These are phyloP conservation scores for Phytophthora cactorum DNA, from an alignment of 352 stramenopile genomes.

Conservation along the genomic window DNA sequence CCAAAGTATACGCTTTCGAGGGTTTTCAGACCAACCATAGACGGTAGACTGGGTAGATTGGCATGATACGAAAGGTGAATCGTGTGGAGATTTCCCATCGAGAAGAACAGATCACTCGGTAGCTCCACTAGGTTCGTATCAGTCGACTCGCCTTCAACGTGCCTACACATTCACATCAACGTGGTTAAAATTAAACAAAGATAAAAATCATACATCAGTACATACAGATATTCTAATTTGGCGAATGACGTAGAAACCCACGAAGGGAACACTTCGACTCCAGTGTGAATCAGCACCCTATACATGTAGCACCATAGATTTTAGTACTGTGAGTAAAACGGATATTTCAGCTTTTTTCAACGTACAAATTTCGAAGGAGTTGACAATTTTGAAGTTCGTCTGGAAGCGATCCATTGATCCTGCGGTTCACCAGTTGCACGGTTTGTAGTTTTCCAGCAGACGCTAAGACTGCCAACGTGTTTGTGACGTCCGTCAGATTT, in stretches of 20 bases:
- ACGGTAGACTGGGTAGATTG: constrained; percentile 16
- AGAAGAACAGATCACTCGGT: constrained; percentile 26
- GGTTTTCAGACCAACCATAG: constrained; percentile 10
- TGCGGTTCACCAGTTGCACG: constrained; percentile 38
- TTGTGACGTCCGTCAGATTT: constrained; percentile 25
- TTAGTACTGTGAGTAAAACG: background rate
- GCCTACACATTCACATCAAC: constrained; percentile 16
- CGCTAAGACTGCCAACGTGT: constrained; percentile 23
- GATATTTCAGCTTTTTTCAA: background rate
- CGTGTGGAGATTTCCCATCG: constrained; percentile 24
- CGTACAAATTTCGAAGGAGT: constrained; percentile 36
- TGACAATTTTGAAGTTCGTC: constrained; percentile 20
- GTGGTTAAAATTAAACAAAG: background rate
- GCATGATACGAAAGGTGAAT: constrained; percentile 33
- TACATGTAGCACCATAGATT: background rate
- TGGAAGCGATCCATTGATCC: constrained; percentile 35
- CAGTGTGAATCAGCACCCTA: constrained; percentile 41
- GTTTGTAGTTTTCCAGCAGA: constrained; percentile 29
- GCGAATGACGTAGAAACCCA: constrained; percentile 29
- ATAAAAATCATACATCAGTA: background rate
- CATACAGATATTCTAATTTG: constrained; percentile 45
- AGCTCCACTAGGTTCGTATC: constrained; percentile 23
- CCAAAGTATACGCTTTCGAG: constrained; percentile 36
- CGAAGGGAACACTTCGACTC: constrained; percentile 26
- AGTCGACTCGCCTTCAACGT: constrained; percentile 30